Base-by-base conservation (phyloP, 176 grass and related monocot genomes). In the Oryza punctata region DNA sequence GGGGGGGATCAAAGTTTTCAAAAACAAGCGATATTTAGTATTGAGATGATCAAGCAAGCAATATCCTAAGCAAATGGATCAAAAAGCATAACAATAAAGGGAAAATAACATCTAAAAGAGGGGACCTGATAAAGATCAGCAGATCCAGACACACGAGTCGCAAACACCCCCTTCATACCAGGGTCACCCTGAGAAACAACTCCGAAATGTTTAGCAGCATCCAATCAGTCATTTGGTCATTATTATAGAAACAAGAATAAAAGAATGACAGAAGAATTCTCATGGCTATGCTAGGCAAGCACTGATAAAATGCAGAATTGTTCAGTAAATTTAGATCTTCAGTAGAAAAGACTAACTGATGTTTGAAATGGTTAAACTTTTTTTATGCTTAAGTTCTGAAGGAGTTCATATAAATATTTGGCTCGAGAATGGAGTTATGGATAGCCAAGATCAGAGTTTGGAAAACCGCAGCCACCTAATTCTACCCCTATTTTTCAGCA, bases 71-170 rank as follows among this genome's bases (percentile, higher is more conserved):
- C 40, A 73, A 46, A 68, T 73, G 35, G 33, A 5, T 74, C 40
- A 78, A 46, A 49, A 24, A 77, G 54, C 10, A 78, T 12, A 18
- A 7, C 12, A 25, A 19, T 27, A 70, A 85, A 43, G 44, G 73
- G 66, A 61, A 86, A 29, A 77, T 66, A 65, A 47, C 28, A 46
- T 52, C 27, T 57, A 52, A 50, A 65, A 24, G 79, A 86, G 15
- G 72, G 24, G 47, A 98, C 96, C 91, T 98, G 91, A 44, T 94
- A 98, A 7, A 98, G 76, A 94, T 98, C 96, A 65, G 96, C 85
- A 78, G 96, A 98, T 64, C 96, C 96, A 85, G 96, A 98, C 81
- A 98, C 75, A 32, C 96, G 96, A 83, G 91, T 96, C 67, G 96
- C 96, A 91, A 98, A 90, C 57, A 83, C 76, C 47, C 93, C 93